Percentiles rank a stretch among this genome's conserved stretches.
Evolutionary conservation across 495 filamentous ascomycete genomes (phyloP).

Genomic region (Penicillium longicatenatum): DNA sequence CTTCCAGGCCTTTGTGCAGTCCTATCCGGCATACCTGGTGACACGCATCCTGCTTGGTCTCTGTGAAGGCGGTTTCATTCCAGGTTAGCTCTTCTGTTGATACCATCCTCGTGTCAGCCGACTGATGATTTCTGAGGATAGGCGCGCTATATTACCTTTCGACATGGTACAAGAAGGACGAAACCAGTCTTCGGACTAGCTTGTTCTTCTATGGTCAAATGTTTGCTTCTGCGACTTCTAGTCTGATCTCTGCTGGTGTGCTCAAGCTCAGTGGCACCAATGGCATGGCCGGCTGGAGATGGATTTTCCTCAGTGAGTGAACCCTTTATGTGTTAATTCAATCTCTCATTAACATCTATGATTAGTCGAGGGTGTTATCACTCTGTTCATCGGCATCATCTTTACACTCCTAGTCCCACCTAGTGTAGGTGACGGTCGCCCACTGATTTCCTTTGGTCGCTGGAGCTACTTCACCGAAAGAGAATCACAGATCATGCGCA

Average conservation of each 20-base stretch:
- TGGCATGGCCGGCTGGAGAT: constrained; percentile 60
- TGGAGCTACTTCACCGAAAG: constrained; percentile 47
- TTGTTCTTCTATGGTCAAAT: constrained; percentile 58
- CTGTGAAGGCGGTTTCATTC: constrained; percentile 62
- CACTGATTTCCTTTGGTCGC: constrained; percentile 43
- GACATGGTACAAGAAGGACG: constrained; percentile 60
- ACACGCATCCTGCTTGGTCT: constrained; percentile 59
- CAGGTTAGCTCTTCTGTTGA: constrained; percentile 33
- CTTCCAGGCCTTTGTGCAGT: constrained; percentile 59
- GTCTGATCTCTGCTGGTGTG: constrained; percentile 54
- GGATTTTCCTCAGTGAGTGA: constrained; percentile 57
- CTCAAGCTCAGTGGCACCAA: constrained; percentile 51
- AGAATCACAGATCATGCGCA: constrained; percentile 44
- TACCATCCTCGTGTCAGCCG: constrained; percentile 40
- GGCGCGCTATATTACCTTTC: constrained; percentile 63
- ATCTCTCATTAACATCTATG: constrained; percentile 1
- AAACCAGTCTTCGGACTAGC: constrained; percentile 55
- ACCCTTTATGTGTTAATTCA: background rate
- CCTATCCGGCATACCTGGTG: constrained; percentile 49
- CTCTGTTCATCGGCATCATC: constrained; percentile 50
- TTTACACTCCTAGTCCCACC: constrained; percentile 54
- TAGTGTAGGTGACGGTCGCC: constrained; percentile 39
- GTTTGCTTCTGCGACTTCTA: constrained; percentile 54
- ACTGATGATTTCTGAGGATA: constrained; percentile 15
- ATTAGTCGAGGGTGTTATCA: constrained; percentile 56